phyloP scores from a whole-genome alignment of 73 alveolate species.

The Blepharisma japonicum region DNA sequence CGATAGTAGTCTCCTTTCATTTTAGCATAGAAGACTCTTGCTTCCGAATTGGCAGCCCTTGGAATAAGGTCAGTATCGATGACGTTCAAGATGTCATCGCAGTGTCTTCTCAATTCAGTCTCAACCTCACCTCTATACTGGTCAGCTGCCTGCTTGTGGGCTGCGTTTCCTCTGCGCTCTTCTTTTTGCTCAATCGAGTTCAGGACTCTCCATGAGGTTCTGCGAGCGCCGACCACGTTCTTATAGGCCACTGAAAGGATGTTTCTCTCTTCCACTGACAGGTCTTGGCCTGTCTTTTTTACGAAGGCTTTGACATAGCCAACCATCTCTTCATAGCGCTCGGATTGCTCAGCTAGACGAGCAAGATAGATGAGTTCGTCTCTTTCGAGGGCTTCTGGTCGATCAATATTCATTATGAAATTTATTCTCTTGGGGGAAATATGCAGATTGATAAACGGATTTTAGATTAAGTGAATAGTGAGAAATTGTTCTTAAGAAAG shows the following conservation, averaged over 20 bases:
- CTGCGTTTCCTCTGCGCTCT: slow-evolving; percentile 48
- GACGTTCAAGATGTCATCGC: slow-evolving; percentile 49
- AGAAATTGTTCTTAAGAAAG: too few relatives aligned
- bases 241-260: slow-evolving; percentile 59
- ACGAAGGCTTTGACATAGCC: slow-evolving; percentile 45
- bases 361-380: slow-evolving; percentile 58
- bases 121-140: slow-evolving; percentile 16
- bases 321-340: slow-evolving; percentile 67
- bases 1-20: slow-evolving; percentile 63
- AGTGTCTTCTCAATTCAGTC: slow-evolving; percentile 6
- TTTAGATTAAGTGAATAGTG: too few relatives aligned
- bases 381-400: slow-evolving; percentile 25
- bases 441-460: too few relatives aligned
- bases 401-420: neutral
- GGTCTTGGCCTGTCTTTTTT: slow-evolving; percentile 36
- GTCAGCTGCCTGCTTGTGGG: neutral
- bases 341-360: slow-evolving; percentile 67
- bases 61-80: slow-evolving; percentile 58
- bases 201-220: slow-evolving; percentile 60
- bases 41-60: slow-evolving; percentile 35
- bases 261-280: slow-evolving; percentile 69
- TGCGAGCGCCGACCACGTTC: slow-evolving; percentile 44
- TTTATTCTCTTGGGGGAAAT: too few relatives aligned
- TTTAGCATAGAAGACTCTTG: slow-evolving; percentile 31
- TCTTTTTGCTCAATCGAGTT: slow-evolving; percentile 46